Evolutionary conservation across 345 rosid species (phyloP).

Genomic region (rapeseed (Brassica napus)): Da-Ae NC_063445.1:21205001-21205500

Average conservation of each 20-base stretch:
- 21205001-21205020: constrained; percentile 42
- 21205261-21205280: constrained; percentile 59
- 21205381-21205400: constrained; percentile 55
- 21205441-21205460: constrained; percentile 45
- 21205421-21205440: constrained; percentile 59
- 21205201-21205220: neutral
- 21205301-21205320: constrained; percentile 88
- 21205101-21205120: neutral
- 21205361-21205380: constrained; percentile 58
- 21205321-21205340: constrained; percentile 45
- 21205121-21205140: constrained; percentile 8
- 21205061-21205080: constrained; percentile 45
- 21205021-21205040: constrained; percentile 47
- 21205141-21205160: constrained; percentile 61
- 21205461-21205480: constrained; percentile 53
- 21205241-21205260: constrained; percentile 27
- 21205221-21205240: constrained; percentile 15
- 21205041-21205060: constrained; percentile 46
- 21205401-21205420: constrained; percentile 30
- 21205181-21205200: constrained; percentile 40
- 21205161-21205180: constrained; percentile 63
- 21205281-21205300: constrained; percentile 98
- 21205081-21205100: constrained; percentile 11
- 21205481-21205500: constrained; percentile 43
- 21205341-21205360: constrained; percentile 55